These are phyloP conservation scores for Wallacemonas sp. DNA, from an alignment of 208 protist species.

Conservation along the genomic window DNA sequence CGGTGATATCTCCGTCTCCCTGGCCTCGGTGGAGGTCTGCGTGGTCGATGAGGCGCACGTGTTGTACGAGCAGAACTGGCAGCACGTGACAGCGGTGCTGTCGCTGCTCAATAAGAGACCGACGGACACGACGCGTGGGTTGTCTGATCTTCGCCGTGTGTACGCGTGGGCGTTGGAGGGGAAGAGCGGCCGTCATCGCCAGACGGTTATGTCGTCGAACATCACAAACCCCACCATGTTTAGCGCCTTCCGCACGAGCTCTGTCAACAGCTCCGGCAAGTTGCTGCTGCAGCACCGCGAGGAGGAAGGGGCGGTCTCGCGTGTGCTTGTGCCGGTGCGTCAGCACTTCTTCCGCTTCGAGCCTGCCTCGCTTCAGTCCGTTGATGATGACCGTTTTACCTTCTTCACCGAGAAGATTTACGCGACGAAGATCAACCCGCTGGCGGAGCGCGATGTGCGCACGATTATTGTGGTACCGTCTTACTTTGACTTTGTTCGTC, in stretches of 20 bases:
- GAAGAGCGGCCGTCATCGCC: conserved; percentile 83
- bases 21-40: conserved; percentile 95
- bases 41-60: conserved; percentile 94
- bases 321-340: conserved; percentile 71
- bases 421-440: conserved; percentile 60
- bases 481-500: conserved; percentile 96
- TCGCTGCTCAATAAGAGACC: conserved; percentile 80
- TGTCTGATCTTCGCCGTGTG: conserved; percentile 87
- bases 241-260: conserved; percentile 76
- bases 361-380: conserved; percentile 37
- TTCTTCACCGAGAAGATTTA: conserved; percentile 92
- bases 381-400: conserved; percentile 89
- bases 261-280: conserved; percentile 72
- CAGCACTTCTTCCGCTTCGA: conserved; percentile 93
- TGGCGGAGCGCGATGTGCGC: conserved; percentile 76
- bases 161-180: conserved; percentile 86
- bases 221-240: conserved; percentile 87
- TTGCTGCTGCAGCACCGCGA: conserved; percentile 58
- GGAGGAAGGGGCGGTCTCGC: conserved; percentile 51
- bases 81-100: conserved; percentile 83
- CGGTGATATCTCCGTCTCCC: conserved; percentile 65
- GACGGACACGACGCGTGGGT: conserved; percentile 76
- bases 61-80: conserved; percentile 98
- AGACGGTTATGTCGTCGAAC: conserved; percentile 91
- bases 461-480: conserved; percentile 92